Percentiles rank a stretch among this genome's conserved stretches.
phyloP scores from a whole-genome alignment of 352 stramenopile genomes.

The Phytophthora pini region DNA sequence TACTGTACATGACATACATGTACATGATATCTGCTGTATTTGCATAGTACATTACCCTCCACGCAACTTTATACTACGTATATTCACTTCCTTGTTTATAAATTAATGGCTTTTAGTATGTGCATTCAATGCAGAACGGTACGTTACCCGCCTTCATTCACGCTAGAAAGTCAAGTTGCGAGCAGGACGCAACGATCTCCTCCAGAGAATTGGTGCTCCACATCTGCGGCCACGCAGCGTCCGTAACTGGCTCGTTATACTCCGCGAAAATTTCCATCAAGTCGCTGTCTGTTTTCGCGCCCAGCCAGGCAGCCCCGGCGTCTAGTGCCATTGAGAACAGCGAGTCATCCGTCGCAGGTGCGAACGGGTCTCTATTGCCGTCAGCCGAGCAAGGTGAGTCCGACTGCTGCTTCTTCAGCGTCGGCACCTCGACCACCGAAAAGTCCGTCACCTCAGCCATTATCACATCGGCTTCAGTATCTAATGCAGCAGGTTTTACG shows the following conservation, averaged over 20 bases:
- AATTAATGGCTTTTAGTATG: conserved; percentile 7
- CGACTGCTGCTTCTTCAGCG: conserved; percentile 26
- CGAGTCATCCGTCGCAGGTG: conserved; percentile 26
- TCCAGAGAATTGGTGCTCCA: conserved; percentile 66
- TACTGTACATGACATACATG: no score
- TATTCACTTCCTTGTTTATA: no score
- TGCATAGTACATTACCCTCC: no score
- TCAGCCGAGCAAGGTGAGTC: conserved; percentile 43
- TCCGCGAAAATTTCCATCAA: conserved; percentile 55
- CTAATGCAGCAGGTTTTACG: background rate
- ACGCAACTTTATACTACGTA: no score
- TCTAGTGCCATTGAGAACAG: conserved; percentile 34
- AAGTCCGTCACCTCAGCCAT: conserved; percentile 19
- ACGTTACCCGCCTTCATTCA: background rate
- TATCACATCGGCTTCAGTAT: conserved; percentile 7
- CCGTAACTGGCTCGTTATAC: conserved; percentile 43
- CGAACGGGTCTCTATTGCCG: conserved; percentile 33
- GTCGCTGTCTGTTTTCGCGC: conserved; percentile 16
- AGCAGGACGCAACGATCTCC: conserved; percentile 35
- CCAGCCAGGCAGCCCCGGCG: conserved; percentile 16
- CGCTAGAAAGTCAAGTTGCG: conserved; percentile 46
- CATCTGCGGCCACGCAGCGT: conserved; percentile 43
- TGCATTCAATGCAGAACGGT: conserved; percentile 25
- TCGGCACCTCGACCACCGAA: conserved; percentile 20
- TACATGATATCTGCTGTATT: no score